Conservation (phyloP, 2,329 filamentous ascomycete genomes). For the Verticillium tricorpus region DNA sequence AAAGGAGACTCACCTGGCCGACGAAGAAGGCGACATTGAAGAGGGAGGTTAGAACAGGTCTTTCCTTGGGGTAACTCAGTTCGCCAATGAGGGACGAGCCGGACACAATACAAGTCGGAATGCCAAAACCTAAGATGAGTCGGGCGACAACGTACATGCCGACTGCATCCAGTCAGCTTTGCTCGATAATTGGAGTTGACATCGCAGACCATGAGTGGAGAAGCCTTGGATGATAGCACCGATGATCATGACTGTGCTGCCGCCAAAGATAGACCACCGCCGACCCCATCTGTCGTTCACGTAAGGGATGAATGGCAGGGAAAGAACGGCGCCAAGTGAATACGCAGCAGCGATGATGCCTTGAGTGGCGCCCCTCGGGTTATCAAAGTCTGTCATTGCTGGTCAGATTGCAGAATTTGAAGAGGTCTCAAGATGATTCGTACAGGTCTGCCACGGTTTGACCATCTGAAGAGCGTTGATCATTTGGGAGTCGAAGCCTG, state of each 20-base stretch:
- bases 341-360: constrained; percentile 57
- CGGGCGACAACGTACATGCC: constrained; percentile 57
- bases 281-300: constrained; percentile 52
- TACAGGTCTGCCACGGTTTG: constrained; percentile 28
- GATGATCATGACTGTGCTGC: constrained; percentile 48
- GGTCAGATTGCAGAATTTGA: not conserved
- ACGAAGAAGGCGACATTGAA: constrained; percentile 55
- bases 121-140: constrained; percentile 56
- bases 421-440: not conserved
- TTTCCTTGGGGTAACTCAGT: constrained; percentile 56
- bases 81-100: constrained; percentile 56
- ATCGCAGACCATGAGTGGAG: constrained; percentile 34
- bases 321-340: constrained; percentile 53
- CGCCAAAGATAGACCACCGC: constrained; percentile 52
- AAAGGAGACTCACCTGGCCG: constrained; percentile 21
- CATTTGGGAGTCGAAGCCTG: constrained; percentile 40
- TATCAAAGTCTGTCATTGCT: constrained; percentile 33
- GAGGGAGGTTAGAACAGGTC: constrained; percentile 52
- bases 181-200: not conserved
- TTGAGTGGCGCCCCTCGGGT: constrained; percentile 37
- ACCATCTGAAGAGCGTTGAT: constrained; percentile 40
- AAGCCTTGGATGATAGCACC: constrained; percentile 52
- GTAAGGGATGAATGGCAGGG: constrained; percentile 52
- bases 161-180: constrained; percentile 12
- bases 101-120: constrained; percentile 54